Evolutionary conservation across 441 rosid genomes (phyloP).

Genomic region (Populus hybrid): DNA sequence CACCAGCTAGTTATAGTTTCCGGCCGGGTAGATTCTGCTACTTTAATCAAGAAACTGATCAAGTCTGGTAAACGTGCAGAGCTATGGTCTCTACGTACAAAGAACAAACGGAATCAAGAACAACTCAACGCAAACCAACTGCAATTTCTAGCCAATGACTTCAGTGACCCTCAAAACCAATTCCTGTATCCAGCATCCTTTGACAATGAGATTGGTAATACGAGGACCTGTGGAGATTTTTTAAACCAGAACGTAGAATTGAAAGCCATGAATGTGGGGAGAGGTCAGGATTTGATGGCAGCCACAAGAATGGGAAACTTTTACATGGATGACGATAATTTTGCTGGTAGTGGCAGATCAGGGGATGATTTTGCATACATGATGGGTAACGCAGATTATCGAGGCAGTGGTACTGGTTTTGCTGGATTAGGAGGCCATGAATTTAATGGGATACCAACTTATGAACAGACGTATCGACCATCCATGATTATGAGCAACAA

Average conservation of each 20-base stretch:
- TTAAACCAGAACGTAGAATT: conserved; percentile 23
- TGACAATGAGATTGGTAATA: conserved; percentile 24
- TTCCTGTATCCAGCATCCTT: conserved; percentile 13
- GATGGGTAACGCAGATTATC: conserved; percentile 26
- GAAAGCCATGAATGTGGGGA: conserved; percentile 13
- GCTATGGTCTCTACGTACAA: conserved; percentile 35
- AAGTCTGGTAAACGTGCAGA: conserved; percentile 63
- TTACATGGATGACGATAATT: conserved; percentile 9
- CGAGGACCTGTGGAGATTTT: conserved; percentile 18
- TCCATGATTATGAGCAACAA: conserved; percentile 23
- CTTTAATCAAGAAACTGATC: conserved; percentile 45
- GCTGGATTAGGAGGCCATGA: conserved; percentile 18
- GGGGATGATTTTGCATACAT: conserved; percentile 13
- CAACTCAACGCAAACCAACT: conserved; percentile 20
- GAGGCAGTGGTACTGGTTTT: conserved; percentile 21
- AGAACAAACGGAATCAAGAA: conserved; percentile 21
- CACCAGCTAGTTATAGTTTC: conserved; percentile 49
- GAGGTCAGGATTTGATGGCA: conserved; percentile 10
- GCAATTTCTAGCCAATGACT: conserved; percentile 21
- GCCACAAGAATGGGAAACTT: conserved; percentile 10
- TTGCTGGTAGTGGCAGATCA: neutral
- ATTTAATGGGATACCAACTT: conserved; percentile 18
- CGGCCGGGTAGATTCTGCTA: conserved; percentile 50
- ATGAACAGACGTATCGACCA: conserved; percentile 28
- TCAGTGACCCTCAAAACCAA: neutral